These are phyloP conservation scores for Camillea tinctor DNA, from an alignment of 2,329 filamentous ascomycete genomes.

Conservation along the genomic window DNA sequence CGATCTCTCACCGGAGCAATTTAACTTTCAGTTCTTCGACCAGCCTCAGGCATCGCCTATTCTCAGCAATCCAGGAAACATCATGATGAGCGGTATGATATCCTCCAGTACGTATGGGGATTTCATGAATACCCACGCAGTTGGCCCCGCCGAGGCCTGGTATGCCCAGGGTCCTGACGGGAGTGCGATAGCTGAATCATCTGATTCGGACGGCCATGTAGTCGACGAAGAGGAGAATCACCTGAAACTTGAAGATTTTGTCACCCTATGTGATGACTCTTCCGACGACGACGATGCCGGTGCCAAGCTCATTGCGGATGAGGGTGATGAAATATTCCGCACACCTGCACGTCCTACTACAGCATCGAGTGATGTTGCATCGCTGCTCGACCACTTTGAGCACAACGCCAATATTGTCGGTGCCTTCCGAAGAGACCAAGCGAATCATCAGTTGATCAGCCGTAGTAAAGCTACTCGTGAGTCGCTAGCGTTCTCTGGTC, in stretches of 20 bases:
- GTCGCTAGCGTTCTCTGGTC: slow-evolving; percentile 60
- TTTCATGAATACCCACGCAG: slow-evolving; percentile 61
- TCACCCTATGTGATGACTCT: slow-evolving; percentile 62
- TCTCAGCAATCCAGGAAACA: slow-evolving; percentile 65
- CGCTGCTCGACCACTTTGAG: slow-evolving; percentile 65
- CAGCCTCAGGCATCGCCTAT: slow-evolving; percentile 51
- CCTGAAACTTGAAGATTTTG: slow-evolving; percentile 69
- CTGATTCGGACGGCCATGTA: slow-evolving; percentile 53
- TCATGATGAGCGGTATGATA: slow-evolving; percentile 77
- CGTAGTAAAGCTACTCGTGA: slow-evolving; percentile 61
- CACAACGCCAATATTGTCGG: slow-evolving; percentile 67
- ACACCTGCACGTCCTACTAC: slow-evolving; percentile 53
- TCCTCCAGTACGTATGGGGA: slow-evolving; percentile 55
- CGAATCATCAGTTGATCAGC: slow-evolving; percentile 59
- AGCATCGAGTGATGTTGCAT: slow-evolving; percentile 48
- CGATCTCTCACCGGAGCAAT: slow-evolving; percentile 55
- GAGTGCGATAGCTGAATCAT: slow-evolving; percentile 40
- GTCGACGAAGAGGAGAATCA: slow-evolving; percentile 65
- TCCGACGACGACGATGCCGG: slow-evolving; percentile 53
- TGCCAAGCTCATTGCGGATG: slow-evolving; percentile 39
- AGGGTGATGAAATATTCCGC: slow-evolving; percentile 46
- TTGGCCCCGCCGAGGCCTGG: slow-evolving; percentile 74
- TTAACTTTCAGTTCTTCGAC: slow-evolving; percentile 46
- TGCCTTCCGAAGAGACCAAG: slow-evolving; percentile 71
- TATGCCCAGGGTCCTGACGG: slow-evolving; percentile 67